phyloP scores from a whole-genome alignment of 257 asterid genomes.

The Agastache rugosa region DNA sequence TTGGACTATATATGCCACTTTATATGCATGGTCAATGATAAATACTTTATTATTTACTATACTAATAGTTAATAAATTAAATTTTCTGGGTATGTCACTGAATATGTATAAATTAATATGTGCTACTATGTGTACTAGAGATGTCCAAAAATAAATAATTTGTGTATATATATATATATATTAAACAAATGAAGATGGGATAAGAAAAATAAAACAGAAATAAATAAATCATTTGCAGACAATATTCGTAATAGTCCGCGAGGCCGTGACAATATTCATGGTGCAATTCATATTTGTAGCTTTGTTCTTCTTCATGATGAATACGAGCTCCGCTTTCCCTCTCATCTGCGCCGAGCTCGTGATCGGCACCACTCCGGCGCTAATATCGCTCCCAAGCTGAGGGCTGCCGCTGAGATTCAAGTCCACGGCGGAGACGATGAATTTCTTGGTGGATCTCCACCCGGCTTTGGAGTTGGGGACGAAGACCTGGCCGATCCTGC shows the following conservation, averaged over 20 bases:
- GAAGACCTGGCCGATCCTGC: constrained; percentile 36
- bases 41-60: no score
- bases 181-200: no score
- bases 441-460: constrained; percentile 34
- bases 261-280: constrained; percentile 28
- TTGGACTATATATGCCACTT: no score
- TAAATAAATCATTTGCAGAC: constrained; percentile 26
- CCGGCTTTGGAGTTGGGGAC: constrained; percentile 31
- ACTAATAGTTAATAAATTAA: no score
- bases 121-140: no score
- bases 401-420: constrained; percentile 26
- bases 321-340: constrained; percentile 47
- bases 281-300: constrained; percentile 45
- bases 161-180: no score
- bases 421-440: constrained; percentile 20
- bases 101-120: no score
- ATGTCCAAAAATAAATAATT: no score
- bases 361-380: constrained; percentile 37
- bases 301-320: constrained; percentile 47
- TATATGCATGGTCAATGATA: no score
- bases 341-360: constrained; percentile 35
- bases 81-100: no score
- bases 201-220: no score
- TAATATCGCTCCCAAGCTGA: constrained; percentile 29
- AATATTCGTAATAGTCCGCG: constrained; percentile 30